Percentiles rank a stretch among this genome's conserved stretches.
These are phyloP conservation scores for Dictyostelium intermedium DNA, from an alignment of 78 protist genomes.

Conservation along the genomic window DNA sequence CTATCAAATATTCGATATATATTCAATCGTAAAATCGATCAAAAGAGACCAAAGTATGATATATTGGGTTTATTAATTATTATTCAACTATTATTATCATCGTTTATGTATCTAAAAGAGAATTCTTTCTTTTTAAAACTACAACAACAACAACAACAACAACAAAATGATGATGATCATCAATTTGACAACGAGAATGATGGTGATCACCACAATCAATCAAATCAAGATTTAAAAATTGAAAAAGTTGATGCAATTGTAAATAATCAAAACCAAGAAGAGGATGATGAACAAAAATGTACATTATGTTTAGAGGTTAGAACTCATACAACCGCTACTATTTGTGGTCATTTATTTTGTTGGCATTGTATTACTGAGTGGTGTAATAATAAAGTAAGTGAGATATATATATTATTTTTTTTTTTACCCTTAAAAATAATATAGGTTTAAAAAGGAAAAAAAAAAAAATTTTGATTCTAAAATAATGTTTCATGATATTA, in stretches of 20 bases:
- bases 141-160: background rate
- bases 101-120: conserved; percentile 22
- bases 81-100: conserved; percentile 26
- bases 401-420: background rate
- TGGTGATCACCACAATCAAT: background rate
- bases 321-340: conserved; percentile 46
- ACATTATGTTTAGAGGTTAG: conserved; percentile 52
- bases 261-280: background rate
- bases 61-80: conserved; percentile 42
- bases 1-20: conserved; percentile 55
- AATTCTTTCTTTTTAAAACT: conserved; percentile 13
- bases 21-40: conserved; percentile 59
- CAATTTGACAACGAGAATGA: background rate
- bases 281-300: conserved; percentile 12
- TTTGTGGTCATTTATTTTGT: conserved; percentile 72
- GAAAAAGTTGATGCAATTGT: background rate
- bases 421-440: background rate
- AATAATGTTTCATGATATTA: background rate
- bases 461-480: background rate
- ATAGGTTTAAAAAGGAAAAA: too few species aligned
- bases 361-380: conserved; percentile 62
- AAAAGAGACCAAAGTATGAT: conserved; percentile 58
- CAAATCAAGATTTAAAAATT: background rate
- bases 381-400: conserved; percentile 13
- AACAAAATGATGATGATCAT: background rate